A percentile compares a stretch with the other conserved stretches of the same genome.
phyloP scores from a whole-genome alignment of 108 stramenopile species.

The Nannochloropsis gaditana region DNA sequence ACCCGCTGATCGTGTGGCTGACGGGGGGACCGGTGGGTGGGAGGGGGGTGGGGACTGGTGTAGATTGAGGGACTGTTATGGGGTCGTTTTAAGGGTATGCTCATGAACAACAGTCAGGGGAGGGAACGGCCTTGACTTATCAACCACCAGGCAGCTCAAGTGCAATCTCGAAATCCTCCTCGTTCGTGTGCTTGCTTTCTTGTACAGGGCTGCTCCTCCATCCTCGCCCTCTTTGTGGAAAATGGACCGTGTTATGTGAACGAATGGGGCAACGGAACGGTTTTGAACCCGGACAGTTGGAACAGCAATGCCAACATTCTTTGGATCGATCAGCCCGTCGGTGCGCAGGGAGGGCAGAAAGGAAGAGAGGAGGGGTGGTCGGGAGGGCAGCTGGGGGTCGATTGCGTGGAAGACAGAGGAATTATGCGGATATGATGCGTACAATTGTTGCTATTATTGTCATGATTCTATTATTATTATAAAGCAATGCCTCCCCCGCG shows the following conservation, averaged over 20 bases:
- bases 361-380: not conserved
- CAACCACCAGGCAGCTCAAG: no score
- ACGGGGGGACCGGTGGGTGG: slow-evolving; percentile 69
- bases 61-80: not conserved
- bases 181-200: not conserved
- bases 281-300: slow-evolving; percentile 46
- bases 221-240: slow-evolving; percentile 80
- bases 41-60: not conserved
- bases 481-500: not conserved
- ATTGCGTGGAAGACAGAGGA: not conserved
- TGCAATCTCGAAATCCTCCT: no score
- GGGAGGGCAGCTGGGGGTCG: not conserved
- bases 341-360: not conserved
- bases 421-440: not conserved
- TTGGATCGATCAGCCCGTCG: slow-evolving; percentile 92
- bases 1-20: slow-evolving; percentile 84
- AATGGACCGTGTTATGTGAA: slow-evolving; percentile 61
- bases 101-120: not conserved
- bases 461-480: no score
- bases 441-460: no score
- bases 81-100: not conserved
- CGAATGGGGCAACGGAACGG: not conserved
- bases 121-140: not conserved
- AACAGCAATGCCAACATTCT: slow-evolving; percentile 87
- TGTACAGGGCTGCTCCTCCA: slow-evolving; percentile 61